Base-by-base conservation (phyloP, 73 alveolate genomes). In the Tetrahymena elliotti region DNA sequence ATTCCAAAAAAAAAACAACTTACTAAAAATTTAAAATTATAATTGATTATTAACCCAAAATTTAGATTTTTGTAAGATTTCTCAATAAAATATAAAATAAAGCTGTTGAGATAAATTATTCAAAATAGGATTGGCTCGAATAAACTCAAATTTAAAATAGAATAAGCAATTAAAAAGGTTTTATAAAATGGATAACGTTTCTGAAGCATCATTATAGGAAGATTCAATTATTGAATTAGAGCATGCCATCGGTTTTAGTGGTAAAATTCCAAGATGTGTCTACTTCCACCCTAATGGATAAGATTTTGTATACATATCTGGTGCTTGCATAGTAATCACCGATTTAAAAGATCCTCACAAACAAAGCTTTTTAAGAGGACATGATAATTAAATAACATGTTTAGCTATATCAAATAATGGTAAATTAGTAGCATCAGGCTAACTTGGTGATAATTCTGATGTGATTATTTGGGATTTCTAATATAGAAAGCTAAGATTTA, bases 191-290 rank as follows among this genome's bases (percentile, higher is more conserved):
- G 88, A 68, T 68, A 68, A 68, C 88, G 88, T 68, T 68, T 68
- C 88, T 22, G 88, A 68, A 68, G 20, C 88, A n/a, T 68, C 88
- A 27, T 27, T 24, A 27, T 68, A 68, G 11, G 88, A 68, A 68
- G 88, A 68, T 24, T 68, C 88, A 68, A 68, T 68, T 24, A 16
- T 98, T 22, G 99, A 98, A 96, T 95, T 98, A 83, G 99, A 98
- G 94, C 99, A 98, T 93, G 99, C 99, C 2, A 98, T 98, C 82
- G 99, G 99, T 47, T 98, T 96, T 84, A 95, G 98, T 39, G 99
- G 99, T 24, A 95, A 97, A 93, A 96, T 97, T 24, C 99, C 96
- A 27, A 95, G 97, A 95, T 94, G 99, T 38, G 99, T 98, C 38
- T 95, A 93, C 20, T 94, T 98, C 41, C 99, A 98, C 94, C 99